Base-by-base conservation (phyloP, 805 yeast species). In the Zygosaccharomyces kombuchaensis region DNA sequence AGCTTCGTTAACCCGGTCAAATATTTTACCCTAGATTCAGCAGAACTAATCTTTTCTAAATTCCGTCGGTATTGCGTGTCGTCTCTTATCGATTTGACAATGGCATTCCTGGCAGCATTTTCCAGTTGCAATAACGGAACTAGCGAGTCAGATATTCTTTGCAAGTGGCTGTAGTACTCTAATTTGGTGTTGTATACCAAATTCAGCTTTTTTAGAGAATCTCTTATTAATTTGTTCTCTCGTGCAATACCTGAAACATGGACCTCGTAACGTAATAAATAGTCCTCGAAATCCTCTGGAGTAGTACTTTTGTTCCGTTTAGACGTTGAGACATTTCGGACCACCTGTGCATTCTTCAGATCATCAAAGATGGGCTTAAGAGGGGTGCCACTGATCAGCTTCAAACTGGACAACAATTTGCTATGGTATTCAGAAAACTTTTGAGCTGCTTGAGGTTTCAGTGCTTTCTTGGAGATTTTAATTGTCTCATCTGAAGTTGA, bases 131-230 rank as follows among this genome's bases (percentile, higher is more conserved):
- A 69, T 43, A 77, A 68, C 7, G 78, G 74, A 6, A 75, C 75
- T 29, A 91, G 90, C 34, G 81, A 81, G 65, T 93, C 98, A 0
- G 97, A 88, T 19, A 90, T 75, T 43, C 75, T 82, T 63, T 93
- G 99, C 25, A 93, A 73, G 50, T 87, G 90, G 55, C 81, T 80
- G 68, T 82, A 93, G 63, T 90, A 93, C 35, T 77, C 84, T 31
- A 91, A 76, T 43, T 91, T 79, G n/a, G 81, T 69, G 64, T 91
- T 93, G 67, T 82, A 91, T 0, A 86, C 74, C 26, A 76, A 75
- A 51, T 87, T 80, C 49, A 82, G 68, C 35, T 70, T 68, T 16
- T 76, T 74, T 34, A 77, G 71, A 10, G 76, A 56, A 48, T 77
- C 84, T 39, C 61, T 59, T 6, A 61, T 39, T 3, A 16, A 35